Conservation (phyloP, 495 filamentous ascomycete genomes). For the Lichenothelia convexa region DNA sequence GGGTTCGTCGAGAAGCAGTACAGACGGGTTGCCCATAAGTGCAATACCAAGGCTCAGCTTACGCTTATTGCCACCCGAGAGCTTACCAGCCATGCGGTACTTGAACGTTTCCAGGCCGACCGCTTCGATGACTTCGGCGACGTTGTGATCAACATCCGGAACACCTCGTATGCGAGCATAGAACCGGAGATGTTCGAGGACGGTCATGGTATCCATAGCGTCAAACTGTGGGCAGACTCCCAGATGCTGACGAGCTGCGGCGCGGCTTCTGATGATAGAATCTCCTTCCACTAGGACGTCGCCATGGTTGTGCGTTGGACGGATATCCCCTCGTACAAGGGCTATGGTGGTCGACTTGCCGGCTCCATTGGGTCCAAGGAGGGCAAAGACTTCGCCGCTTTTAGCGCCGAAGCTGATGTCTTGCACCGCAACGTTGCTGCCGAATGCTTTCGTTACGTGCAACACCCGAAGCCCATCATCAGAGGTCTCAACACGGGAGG, state of each 20-base stretch:
- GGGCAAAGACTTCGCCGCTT: constrained; percentile 62
- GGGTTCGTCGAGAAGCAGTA: constrained; percentile 56
- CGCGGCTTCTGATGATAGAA: constrained; percentile 44
- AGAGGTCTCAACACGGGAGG: constrained; percentile 25
- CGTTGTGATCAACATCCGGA: constrained; percentile 41
- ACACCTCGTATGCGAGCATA: constrained; percentile 58
- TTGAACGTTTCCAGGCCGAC: constrained; percentile 33
- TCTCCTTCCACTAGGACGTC: constrained; percentile 61
- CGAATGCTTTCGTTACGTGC: constrained; percentile 60
- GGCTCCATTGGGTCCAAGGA: constrained; percentile 76
- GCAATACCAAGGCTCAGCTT: constrained; percentile 61
- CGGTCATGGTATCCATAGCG: constrained; percentile 52
- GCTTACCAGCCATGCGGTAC: constrained; percentile 40
- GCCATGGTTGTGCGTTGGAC: constrained; percentile 32
- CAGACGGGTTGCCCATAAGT: constrained; percentile 55
- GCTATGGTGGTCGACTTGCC: constrained; percentile 77
- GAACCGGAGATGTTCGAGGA: constrained; percentile 51
- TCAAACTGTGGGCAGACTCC: constrained; percentile 66
- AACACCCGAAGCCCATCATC: constrained; percentile 57
- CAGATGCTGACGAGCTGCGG: constrained; percentile 46
- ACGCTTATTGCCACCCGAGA: constrained; percentile 57
- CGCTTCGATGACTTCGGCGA: constrained; percentile 22
- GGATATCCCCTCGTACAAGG: constrained; percentile 67
- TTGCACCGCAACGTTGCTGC: constrained; percentile 49
- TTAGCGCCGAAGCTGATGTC: constrained; percentile 66